phyloP scores from a whole-genome alignment of 768 basidiomycete genomes.

The Xerocomellus intermedius region DNA sequence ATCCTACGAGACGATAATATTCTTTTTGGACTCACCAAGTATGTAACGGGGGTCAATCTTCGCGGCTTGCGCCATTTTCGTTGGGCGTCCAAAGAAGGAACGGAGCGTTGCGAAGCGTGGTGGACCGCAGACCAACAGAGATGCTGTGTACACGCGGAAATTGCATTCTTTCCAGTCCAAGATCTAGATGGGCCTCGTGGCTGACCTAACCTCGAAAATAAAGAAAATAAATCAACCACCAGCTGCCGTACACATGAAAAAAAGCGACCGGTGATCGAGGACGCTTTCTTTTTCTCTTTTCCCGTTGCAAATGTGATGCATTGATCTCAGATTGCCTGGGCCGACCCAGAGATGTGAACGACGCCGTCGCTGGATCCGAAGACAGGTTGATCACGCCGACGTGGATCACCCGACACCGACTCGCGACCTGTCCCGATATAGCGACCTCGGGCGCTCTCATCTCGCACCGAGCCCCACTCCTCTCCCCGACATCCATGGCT shows the following conservation, averaged over 20 bases:
- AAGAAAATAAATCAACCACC: no score
- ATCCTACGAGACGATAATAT: constrained; percentile 15
- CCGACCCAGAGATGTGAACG: neutral
- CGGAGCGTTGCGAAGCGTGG: constrained; percentile 16
- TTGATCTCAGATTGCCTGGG: constrained; percentile 1
- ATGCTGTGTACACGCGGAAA: constrained; percentile 34
- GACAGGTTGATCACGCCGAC: neutral
- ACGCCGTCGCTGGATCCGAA: neutral
- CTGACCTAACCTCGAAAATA: no score
- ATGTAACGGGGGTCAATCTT: constrained; percentile 28
- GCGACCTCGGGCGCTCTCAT: neutral
- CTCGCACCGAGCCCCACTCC: neutral
- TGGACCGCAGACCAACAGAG: constrained; percentile 7
- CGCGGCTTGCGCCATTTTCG: constrained; percentile 23
- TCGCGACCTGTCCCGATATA: neutral
- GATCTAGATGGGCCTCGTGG: constrained; percentile 20
- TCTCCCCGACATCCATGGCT: neutral
- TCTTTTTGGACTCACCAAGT: constrained; percentile 22
- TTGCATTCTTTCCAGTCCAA: constrained; percentile 24
- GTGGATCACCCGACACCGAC: constrained; percentile 6
- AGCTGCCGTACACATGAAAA: neutral
- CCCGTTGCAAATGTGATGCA: no score
- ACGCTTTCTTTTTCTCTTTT: no score
- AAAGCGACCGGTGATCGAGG: neutral
- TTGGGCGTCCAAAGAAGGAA: constrained; percentile 13